A percentile compares a stretch with the other conserved stretches of the same genome.
Conservation (phyloP, 768 basidiomycete genomes). For the Udeniomyces megalosporus region DNA sequence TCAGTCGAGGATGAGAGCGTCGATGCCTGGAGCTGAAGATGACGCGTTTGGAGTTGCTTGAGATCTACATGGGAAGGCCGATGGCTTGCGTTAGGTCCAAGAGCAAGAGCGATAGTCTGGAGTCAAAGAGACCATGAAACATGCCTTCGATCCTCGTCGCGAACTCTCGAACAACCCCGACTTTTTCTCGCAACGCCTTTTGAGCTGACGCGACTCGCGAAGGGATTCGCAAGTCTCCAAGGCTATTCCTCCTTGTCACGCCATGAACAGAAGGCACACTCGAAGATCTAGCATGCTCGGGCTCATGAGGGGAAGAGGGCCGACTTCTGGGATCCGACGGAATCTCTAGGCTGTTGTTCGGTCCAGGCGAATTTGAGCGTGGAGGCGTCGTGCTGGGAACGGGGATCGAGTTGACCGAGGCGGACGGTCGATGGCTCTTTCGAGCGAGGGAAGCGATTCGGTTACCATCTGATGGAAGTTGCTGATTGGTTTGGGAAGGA, state of each 20-base stretch:
- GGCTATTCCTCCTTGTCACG: conserved; percentile 20
- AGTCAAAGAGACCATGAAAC: too few species aligned
- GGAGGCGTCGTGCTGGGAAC: neutral
- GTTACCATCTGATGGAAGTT: neutral
- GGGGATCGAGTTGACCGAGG: conserved; percentile 15
- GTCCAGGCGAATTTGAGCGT: neutral
- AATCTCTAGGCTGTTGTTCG: too few species aligned
- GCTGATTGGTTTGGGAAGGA: neutral
- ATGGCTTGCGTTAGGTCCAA: too few species aligned
- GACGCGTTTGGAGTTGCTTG: conserved; percentile 12
- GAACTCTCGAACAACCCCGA: conserved; percentile 24
- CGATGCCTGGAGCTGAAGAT: conserved; percentile 8
- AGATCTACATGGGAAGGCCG: conserved; percentile 15
- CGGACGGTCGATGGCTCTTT: conserved; percentile 5
- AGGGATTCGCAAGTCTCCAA: conserved; percentile 25
- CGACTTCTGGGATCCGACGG: neutral
- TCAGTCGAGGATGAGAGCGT: neutral
- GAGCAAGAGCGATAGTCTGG: too few species aligned
- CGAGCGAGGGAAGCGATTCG: neutral
- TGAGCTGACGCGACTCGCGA: conserved; percentile 22
- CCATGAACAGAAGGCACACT: neutral
- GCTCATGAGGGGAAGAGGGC: neutral
- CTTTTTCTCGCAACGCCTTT: conserved; percentile 23
- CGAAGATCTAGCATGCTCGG: neutral
- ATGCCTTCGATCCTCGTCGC: conserved; percentile 23